Percentiles rank a stretch among this genome's conserved stretches.
Conservation (phyloP, 108 stramenopile genomes). For the Mayamaea pseudoterrestris region DNA sequence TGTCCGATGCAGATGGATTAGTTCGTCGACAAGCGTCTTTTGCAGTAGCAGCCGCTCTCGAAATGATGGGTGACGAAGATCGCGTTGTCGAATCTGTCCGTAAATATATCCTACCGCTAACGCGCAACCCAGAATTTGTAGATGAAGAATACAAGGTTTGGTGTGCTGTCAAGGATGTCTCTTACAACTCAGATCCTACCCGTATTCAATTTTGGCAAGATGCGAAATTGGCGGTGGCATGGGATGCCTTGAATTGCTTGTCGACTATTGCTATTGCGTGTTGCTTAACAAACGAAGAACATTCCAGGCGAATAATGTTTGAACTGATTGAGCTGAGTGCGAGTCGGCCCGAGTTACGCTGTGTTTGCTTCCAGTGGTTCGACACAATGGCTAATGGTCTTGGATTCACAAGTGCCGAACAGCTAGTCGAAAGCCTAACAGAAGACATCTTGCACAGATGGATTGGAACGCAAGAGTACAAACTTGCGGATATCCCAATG, state of each 20-base stretch:
- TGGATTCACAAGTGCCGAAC: conserved; percentile 24
- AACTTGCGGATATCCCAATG: conserved; percentile 29
- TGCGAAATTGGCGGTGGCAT: conserved; percentile 31
- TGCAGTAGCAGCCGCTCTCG: conserved; percentile 7
- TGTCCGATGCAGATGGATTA: conserved; percentile 7
- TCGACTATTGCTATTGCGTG: conserved; percentile 54
- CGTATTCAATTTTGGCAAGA: conserved; percentile 13
- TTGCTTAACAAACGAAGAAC: conserved; percentile 11
- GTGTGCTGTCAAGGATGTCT: conserved; percentile 1
- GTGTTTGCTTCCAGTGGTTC: conserved; percentile 40
- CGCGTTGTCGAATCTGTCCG: conserved; percentile 5
- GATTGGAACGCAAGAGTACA: conserved; percentile 22
- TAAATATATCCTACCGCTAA: conserved; percentile 7
- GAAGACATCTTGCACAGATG: conserved; percentile 33
- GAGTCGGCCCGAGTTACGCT: conserved; percentile 18
- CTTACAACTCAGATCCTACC: not conserved
- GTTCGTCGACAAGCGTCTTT: conserved; percentile 15
- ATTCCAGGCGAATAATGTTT: conserved; percentile 28
- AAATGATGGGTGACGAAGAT: conserved; percentile 9
- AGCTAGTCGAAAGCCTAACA: conserved; percentile 25
- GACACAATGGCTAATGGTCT: conserved; percentile 36
- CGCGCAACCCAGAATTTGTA: too few species aligned
- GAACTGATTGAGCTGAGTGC: conserved; percentile 32
- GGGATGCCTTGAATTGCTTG: conserved; percentile 29
- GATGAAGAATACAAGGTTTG: conserved; percentile 9